These are phyloP conservation scores for Mortierella sp. DNA, from an alignment of 371 early-diverging fungal genomes.

Conservation along the genomic window DNA sequence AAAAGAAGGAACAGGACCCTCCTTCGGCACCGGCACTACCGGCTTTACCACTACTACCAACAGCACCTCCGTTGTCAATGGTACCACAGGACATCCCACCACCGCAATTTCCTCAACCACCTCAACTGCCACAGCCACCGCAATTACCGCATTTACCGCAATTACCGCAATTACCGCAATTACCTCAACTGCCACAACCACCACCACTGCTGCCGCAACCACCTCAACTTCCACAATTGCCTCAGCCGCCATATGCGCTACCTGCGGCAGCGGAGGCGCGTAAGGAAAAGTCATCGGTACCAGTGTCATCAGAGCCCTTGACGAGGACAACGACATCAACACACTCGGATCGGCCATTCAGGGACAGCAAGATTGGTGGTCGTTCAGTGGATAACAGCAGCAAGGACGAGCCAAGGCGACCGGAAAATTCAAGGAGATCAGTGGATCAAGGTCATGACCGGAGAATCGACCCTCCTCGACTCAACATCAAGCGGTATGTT, in stretches of 20 bases:
- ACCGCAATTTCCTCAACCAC: not conserved
- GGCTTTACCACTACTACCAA: not conserved
- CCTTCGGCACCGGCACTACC: constrained; percentile 10
- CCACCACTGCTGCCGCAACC: constrained; percentile 1
- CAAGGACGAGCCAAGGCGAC: not conserved
- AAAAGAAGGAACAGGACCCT: constrained; percentile 23
- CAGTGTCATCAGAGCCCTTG: not conserved
- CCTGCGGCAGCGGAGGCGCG: not conserved
- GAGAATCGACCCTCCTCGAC: constrained; percentile 24
- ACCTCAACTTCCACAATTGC: not conserved
- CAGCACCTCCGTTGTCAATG: not conserved
- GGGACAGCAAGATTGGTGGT: not conserved
- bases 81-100: not conserved
- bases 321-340: not conserved
- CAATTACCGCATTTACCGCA: not conserved
- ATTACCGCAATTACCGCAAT: not conserved
- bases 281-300: not conserved
- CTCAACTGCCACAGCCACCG: not conserved
- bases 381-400: not conserved
- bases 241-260: too few relatives aligned
- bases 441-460: constrained; percentile 31
- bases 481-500: constrained; percentile 28
- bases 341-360: not conserved
- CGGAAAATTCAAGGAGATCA: not conserved
- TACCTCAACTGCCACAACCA: not conserved